Base-by-base conservation (phyloP, 768 basidiomycete genomes). In the Tulasnella sp. region DNA sequence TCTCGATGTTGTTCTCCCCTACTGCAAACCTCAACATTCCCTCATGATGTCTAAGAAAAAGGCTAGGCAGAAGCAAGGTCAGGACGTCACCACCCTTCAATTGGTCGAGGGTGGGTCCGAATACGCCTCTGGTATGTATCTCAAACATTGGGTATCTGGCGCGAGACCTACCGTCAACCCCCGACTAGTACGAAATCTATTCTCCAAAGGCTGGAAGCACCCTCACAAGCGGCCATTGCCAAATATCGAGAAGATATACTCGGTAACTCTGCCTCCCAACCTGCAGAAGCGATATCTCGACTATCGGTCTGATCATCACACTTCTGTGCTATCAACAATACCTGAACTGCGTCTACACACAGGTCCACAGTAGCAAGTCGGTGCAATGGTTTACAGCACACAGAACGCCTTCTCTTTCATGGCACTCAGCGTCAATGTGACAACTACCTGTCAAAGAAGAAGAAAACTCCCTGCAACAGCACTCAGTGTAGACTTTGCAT, bases 201-300 rank as follows among this genome's bases (percentile, higher is more conserved):
- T 54, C 25, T 40, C 29, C 14, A 39, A 54, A 12, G 52, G 52
- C 35, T 54, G 52, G 52, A 37, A 21, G 23, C 52, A 54, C n/a
- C 21, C 52, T 15, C 39, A 17, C 3, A 54, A 54, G n/a, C 6
- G n/a, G 7, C 34, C 45, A 1, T n/a, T 40, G 25, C 27, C 36
- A 17, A 27, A 25, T 12, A 40, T 40, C 4, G 36, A 39, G 7
- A 31, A 48, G 4, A 53, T 53, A 2, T 53, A 53, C 31, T 17
- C 51, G 15, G 41, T 53, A 14, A 40, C 19, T 23, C 27, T 53
- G 39, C 51, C 51, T 6, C 51, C 51, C 1, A 39, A 35, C 5
- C 2, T 53, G 5, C 19, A 27, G 19, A 35, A 40, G 41, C 34
- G 34, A 27, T 53, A 53, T 9, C 23, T 27, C 1, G 27, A 29